Base-by-base conservation (phyloP, 2,329 filamentous ascomycete species). In the Metarhizium sp. region DNA sequence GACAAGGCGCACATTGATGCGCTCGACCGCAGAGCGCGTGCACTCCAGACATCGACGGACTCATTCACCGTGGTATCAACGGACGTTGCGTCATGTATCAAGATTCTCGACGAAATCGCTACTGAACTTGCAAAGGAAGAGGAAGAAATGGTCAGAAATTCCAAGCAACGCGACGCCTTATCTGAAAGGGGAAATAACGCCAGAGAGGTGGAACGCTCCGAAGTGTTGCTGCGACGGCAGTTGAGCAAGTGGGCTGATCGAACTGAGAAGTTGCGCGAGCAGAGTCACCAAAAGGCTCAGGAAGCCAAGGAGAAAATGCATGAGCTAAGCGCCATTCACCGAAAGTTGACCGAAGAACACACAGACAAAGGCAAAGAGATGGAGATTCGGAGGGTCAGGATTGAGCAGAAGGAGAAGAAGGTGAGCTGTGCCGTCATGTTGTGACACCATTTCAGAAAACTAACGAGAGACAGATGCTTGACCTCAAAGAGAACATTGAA, bases 371-470 rank as follows among this genome's bases (percentile, higher is more conserved):
- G 87, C 38, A 86, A 90, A 56, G 92, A 97, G 66, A 95, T 97
- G 75, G 94, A 99, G 76, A 85, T 88, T 67, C 80, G 92, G 64
- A 84, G 89, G 62, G 90, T 96, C n/a, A 79, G 92, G 58, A 97
- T 99, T 60, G 94, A 99, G 73, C 91, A 96, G 75, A 96, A 90
- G 8, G 92, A 97, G 80, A 97, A 97, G 76, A 97, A 97, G 88
- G 91, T 91, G 76, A 54, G 61, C 55, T 36, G 25, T 20, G 3
- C 8, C 4, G 25, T 7, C 7, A 18, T 48, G 6, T 45, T 25
- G 25, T 45, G 18, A 10, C n/a, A 11, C 32, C 7, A 6, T 43
- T 18, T n/a, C 13, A 36, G 52, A n/a, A 43, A 51, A 52, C 46
- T 43, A 53, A 56, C 30, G 53, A 30, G 18, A 58, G 14, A 38